Evolutionary conservation across 2,329 filamentous ascomycete genomes (phyloP).

Genomic region (Plenodomus biglobosus): DNA sequence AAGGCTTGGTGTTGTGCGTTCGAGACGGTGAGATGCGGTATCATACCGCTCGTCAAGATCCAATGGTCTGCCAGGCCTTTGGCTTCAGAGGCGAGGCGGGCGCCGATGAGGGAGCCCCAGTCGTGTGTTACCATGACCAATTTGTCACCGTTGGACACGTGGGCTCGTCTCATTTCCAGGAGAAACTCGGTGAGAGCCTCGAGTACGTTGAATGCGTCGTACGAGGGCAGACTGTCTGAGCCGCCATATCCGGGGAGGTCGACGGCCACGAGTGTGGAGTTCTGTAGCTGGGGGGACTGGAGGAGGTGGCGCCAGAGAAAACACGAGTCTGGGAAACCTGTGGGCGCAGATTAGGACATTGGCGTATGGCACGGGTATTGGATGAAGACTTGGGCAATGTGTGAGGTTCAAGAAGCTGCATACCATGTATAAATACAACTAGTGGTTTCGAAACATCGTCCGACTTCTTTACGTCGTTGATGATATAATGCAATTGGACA

Average conservation of each 20-base stretch:
- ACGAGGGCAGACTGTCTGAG: conserved; percentile 54
- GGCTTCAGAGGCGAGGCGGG: conserved; percentile 61
- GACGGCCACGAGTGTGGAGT: conserved; percentile 54
- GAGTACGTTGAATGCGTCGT: conserved; percentile 54
- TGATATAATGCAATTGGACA: conserved; percentile 58
- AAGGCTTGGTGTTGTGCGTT: conserved; percentile 47
- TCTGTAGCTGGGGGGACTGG: conserved; percentile 43
- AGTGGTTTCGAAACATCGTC: conserved; percentile 39
- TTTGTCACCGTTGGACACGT: conserved; percentile 33
- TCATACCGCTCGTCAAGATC: conserved; percentile 56
- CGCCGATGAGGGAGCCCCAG: conserved; percentile 57
- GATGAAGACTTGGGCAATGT: background rate
- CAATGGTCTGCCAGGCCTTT: conserved; percentile 58
- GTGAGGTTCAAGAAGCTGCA: background rate
- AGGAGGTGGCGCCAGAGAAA: conserved; percentile 57
- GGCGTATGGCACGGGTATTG: background rate
- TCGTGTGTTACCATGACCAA: conserved; percentile 56
- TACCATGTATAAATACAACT: conserved; percentile 58
- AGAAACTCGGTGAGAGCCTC: conserved; percentile 59
- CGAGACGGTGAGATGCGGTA: conserved; percentile 46
- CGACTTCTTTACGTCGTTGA: conserved; percentile 30
- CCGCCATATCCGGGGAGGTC: conserved; percentile 63
- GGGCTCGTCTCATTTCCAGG: conserved; percentile 52
- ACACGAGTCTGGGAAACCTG: conserved; percentile 61
- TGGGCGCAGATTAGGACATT: background rate